A percentile compares a stretch with the other conserved stretches of the same genome.
phyloP scores from a whole-genome alignment of 108 stramenopile genomes.

The Seminavis robusta region DNA sequence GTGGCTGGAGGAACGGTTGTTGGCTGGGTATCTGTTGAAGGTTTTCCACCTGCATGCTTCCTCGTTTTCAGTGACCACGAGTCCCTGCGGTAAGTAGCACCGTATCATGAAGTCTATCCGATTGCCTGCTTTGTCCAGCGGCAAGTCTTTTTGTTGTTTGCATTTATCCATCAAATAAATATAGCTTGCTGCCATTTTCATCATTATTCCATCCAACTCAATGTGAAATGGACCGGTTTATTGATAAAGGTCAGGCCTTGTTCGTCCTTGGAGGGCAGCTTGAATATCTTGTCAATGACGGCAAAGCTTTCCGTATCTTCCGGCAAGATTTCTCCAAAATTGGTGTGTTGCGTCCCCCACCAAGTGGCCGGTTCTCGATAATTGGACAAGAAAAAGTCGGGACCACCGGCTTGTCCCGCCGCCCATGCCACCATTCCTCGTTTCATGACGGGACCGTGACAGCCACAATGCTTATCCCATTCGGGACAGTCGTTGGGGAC shows the following conservation, averaged over 20 bases:
- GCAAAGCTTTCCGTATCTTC: conserved; percentile 38
- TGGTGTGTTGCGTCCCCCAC: conserved; percentile 79
- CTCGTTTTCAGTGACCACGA: too few species aligned
- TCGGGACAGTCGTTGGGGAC: conserved; percentile 44
- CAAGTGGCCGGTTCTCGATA: conserved; percentile 52
- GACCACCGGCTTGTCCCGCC: conserved; percentile 54
- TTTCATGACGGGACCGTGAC: conserved; percentile 76
- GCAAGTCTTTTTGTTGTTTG: too few species aligned
- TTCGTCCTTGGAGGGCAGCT: conserved; percentile 27
- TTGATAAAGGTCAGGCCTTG: conserved; percentile 27
- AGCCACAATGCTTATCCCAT: conserved; percentile 64
- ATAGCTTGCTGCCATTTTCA: too few species aligned
- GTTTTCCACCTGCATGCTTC: too few species aligned
- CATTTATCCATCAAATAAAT: too few species aligned
- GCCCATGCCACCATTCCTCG: conserved; percentile 79
- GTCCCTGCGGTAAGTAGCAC: too few species aligned
- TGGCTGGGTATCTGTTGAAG: too few species aligned
- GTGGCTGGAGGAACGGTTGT: too few species aligned
- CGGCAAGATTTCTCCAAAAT: conserved; percentile 59
- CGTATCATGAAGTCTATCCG: too few species aligned
- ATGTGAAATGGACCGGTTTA: conserved; percentile 23
- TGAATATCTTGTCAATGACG: conserved; percentile 46
- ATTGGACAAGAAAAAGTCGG: conserved; percentile 76
- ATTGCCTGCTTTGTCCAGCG: too few species aligned
- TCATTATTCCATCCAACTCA: too few species aligned